A percentile compares a stretch with the other conserved stretches of the same genome.
Evolutionary conservation across 768 basidiomycete species (phyloP).

Genomic region (Myochromella boudieri): DNA sequence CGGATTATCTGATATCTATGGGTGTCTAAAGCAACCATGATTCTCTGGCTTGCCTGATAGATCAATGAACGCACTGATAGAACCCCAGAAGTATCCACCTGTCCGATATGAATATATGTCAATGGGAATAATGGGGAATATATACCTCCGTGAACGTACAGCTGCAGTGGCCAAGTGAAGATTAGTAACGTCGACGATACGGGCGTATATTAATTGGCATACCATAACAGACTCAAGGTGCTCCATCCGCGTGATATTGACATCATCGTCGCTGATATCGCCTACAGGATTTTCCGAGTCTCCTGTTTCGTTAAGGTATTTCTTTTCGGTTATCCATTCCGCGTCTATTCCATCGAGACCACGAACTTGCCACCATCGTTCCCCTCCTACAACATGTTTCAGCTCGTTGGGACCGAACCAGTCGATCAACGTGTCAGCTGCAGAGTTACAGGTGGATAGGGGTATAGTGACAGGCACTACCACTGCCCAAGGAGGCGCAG

Average conservation of each 20-base stretch:
- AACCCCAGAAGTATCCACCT: conserved; percentile 72
- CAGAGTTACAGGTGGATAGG: conserved; percentile 51
- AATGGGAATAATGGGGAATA: background rate
- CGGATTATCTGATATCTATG: conserved; percentile 61
- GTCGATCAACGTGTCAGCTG: conserved; percentile 66
- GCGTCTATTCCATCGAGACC: conserved; percentile 68
- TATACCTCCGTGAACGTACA: conserved; percentile 66
- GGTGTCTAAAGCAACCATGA: conserved; percentile 38
- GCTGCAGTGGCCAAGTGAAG: conserved; percentile 37
- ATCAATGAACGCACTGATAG: conserved; percentile 44
- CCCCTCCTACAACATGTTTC: conserved; percentile 68
- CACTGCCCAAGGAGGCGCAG: conserved; percentile 64
- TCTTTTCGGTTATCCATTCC: conserved; percentile 59
- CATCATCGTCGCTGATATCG: conserved; percentile 35
- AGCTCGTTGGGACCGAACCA: conserved; percentile 75
- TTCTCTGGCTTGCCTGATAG: background rate
- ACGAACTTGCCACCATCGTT: conserved; percentile 83
- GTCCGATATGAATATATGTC: background rate
- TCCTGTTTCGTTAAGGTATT: conserved; percentile 32
- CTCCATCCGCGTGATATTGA: conserved; percentile 49
- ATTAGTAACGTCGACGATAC: too few species aligned
- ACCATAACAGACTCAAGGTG: conserved; percentile 59
- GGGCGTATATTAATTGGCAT: conserved; percentile 6
- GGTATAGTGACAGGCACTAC: conserved; percentile 61
- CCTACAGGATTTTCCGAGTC: conserved; percentile 23